phyloP scores from a whole-genome alignment of 1,284 basidiomycete species.

The Fomitopsis betulina region DNA sequence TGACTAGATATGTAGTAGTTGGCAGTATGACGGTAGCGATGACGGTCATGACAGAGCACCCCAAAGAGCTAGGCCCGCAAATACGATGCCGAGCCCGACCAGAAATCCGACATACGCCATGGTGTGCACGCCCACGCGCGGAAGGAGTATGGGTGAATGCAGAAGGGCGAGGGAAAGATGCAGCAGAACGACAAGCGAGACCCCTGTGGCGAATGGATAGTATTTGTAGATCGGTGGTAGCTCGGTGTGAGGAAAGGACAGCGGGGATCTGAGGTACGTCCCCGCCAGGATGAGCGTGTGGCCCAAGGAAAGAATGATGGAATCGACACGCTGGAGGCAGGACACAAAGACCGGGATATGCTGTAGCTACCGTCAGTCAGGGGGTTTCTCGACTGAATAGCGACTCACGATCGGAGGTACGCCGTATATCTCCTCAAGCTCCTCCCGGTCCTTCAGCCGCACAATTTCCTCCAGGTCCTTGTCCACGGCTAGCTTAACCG shows the following conservation, averaged over 20 bases:
- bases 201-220: conserved; percentile 37
- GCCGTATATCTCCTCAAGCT: conserved; percentile 72
- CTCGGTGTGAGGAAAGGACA: conserved; percentile 16
- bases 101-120: conserved; percentile 64
- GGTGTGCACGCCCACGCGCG: conserved; percentile 63
- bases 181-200: conserved; percentile 43
- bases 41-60: conserved; percentile 45
- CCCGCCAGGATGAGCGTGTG: conserved; percentile 59
- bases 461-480: conserved; percentile 61
- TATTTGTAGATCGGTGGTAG: conserved; percentile 22
- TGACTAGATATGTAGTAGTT: background rate
- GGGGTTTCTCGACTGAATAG: background rate
- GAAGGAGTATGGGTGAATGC: conserved; percentile 58
- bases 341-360: conserved; percentile 72
- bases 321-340: conserved; percentile 68
- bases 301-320: conserved; percentile 63
- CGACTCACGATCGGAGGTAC: conserved; percentile 62
- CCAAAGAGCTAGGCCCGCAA: conserved; percentile 66
- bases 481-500: conserved; percentile 41
- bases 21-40: background rate
- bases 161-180: conserved; percentile 51
- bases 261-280: conserved; percentile 49
- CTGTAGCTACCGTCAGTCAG: conserved; percentile 29
- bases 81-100: conserved; percentile 59
- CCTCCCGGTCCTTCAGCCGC: conserved; percentile 57